Evolutionary conservation across 139 green algal species (phyloP), one percentile per base, ranked within the genome.

Genomic region (Pleodorina starrii): DNA sequence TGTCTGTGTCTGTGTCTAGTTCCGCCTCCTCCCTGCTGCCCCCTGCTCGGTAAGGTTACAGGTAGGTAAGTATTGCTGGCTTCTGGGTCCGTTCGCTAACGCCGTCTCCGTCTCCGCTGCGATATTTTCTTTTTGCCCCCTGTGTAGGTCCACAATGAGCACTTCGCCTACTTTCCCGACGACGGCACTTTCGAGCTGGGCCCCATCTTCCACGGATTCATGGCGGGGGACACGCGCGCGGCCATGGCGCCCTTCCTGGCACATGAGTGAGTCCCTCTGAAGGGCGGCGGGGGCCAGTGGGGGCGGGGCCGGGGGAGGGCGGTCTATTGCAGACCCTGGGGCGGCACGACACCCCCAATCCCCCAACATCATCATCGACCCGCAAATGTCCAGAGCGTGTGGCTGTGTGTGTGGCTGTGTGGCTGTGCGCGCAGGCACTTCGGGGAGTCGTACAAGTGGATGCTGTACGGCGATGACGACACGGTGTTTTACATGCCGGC

Each of bases 391-490:
- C n/a, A n/a, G n/a, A n/a, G n/a, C n/a, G n/a, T n/a, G n/a, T n/a
- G n/a, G n/a, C n/a, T 66, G 3, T 25, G 25, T 12, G 54, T 25
- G 54, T 66, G 5, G 29, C 54, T 25, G 21, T 2, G 54, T 25
- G 25, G 54, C 25, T 66, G 50, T 12, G 7, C 7, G 54, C 6
- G 25, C 83, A 80, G 83, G 69, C 35, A 90, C 76, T 92, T 77
- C 85, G 51, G 89, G 38, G 78, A 91, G 32, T 59, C 79, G 42
- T 93, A 90, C 86, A 91, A 93, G 79, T 93, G 90, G 90, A 43
- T 93, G 79, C 43, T 93, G 71, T 93, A 93, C 72, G 90, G 90
- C n/a, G 90, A 93, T 60, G 90, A 92, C 23, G 90, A 92, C 68
- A 88, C 82, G 27, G 9, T 88, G 0, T 88, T 88, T 43, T 88